Evolutionary conservation across 2,329 filamentous ascomycete genomes (phyloP), one percentile per base, ranked within the genome.

Genomic region (Phaeosphaeria sp.): DNA sequence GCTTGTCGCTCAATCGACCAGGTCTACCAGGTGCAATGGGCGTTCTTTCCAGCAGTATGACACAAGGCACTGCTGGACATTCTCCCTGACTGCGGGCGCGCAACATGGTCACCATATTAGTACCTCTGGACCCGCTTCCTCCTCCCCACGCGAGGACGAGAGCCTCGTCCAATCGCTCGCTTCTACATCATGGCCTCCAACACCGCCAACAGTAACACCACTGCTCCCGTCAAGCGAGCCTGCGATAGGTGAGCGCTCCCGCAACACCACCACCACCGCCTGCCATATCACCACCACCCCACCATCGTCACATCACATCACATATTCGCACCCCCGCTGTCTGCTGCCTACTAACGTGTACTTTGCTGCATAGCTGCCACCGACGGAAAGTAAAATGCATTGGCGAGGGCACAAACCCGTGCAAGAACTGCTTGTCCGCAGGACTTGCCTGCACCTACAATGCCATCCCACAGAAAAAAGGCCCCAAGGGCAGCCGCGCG

Each of bases 401-500:
- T 55, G 80, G 79, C 51, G 80, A 83, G 66, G 79, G 79, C 57
- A 78, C 78, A 30, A 77, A 77, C 53, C 84, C 86, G 4, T 89
- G 86, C 77, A 85, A 86, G 73, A 87, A 87, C 68, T 89, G 86
- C 72, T 75, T 81, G 52, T 83, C 83, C 56, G 85, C 86, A 27
- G 82, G 84, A 22, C 80, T 89, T 59, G 81, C 78, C n/a, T 89
- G 86, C 77, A 88, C 86, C 63, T 86, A 87, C 72, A 87, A 88
- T 66, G 85, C 87, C 66, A 83, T 89, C 44, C 86, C 86, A 15
- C 84, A 86, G 73, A 88, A 87, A 74, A 84, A 87, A 64, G 86
- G 86, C 2, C 86, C 86, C 13, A 89, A 88, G 67, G 84, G 84
- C 25, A 86, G 84, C 49, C 82, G 85, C 58, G 86, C 86, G 33